Conservation (phyloP, 2,329 filamentous ascomycete genomes). For the Aphanocladium album region DNA sequence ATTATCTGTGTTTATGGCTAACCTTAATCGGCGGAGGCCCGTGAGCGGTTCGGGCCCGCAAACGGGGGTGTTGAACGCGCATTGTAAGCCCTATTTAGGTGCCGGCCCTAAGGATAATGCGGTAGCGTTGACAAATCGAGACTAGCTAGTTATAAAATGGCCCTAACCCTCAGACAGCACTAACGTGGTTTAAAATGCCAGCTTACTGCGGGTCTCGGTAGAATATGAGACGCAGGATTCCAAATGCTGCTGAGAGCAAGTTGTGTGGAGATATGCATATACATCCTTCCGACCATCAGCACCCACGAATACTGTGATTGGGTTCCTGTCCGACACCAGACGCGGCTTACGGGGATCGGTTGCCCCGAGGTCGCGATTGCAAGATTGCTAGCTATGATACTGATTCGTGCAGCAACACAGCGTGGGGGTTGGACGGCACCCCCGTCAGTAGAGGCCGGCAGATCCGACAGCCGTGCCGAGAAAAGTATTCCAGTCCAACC, state of each 20-base stretch:
- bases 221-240: background rate
- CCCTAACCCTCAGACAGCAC: background rate
- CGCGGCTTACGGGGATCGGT: background rate
- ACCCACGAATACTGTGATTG: background rate
- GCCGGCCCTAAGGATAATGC: background rate
- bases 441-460: background rate
- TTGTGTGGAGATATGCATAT: background rate
- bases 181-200: background rate
- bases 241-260: background rate
- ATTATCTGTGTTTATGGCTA: background rate
- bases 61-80: background rate
- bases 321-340: background rate
- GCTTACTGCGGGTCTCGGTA: background rate
- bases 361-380: background rate
- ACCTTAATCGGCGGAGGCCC: background rate
- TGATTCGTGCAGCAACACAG: background rate
- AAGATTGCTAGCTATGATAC: background rate
- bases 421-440: background rate
- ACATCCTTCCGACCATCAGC: background rate
- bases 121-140: background rate
- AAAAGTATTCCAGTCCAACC: background rate
- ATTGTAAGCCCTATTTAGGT: background rate
- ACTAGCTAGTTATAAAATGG: background rate
- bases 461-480: background rate
- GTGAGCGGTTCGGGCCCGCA: background rate